Conservation (phyloP, 495 filamentous ascomycete species). For the Penicillium subrubescens region DNA sequence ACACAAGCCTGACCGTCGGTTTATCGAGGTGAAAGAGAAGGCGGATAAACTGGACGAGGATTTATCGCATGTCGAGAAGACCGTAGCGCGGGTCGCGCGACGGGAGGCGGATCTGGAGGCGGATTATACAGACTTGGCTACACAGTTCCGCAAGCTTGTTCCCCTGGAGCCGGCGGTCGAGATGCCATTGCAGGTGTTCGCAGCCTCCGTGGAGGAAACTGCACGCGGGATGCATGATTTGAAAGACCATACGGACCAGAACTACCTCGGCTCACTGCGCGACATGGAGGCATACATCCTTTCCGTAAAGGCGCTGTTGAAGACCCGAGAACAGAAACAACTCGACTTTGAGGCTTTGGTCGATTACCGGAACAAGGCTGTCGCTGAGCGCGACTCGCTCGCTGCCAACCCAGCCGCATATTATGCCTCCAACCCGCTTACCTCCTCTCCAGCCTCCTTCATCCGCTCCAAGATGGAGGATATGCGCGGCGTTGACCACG, state of each 20-base stretch:
- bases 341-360: conserved; percentile 95
- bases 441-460: conserved; percentile 77
- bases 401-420: conserved; percentile 62
- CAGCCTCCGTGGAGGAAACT: conserved; percentile 81
- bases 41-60: conserved; percentile 96
- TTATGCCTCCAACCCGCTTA: conserved; percentile 60
- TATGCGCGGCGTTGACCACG: conserved; percentile 94
- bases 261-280: conserved; percentile 85
- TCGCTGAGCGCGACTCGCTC: conserved; percentile 83
- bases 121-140: conserved; percentile 85
- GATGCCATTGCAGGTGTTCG: conserved; percentile 77
- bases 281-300: conserved; percentile 93
- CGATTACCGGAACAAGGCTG: conserved; percentile 90
- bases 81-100: conserved; percentile 83
- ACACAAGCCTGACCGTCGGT: conserved; percentile 91
- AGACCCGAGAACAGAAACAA: conserved; percentile 95
- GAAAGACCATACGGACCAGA: conserved; percentile 91
- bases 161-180: conserved; percentile 88
- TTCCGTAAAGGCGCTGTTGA: conserved; percentile 82
- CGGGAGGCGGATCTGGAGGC: conserved; percentile 86
- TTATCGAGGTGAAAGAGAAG: conserved; percentile 91
- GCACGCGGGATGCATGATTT: conserved; percentile 70
- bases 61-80: conserved; percentile 88
- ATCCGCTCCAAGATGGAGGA: conserved; percentile 95
- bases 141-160: conserved; percentile 91